These are phyloP conservation scores for Eragrostis curvula DNA, from an alignment of 176 grass and related monocot genomes.

Conservation along the genomic window DNA sequence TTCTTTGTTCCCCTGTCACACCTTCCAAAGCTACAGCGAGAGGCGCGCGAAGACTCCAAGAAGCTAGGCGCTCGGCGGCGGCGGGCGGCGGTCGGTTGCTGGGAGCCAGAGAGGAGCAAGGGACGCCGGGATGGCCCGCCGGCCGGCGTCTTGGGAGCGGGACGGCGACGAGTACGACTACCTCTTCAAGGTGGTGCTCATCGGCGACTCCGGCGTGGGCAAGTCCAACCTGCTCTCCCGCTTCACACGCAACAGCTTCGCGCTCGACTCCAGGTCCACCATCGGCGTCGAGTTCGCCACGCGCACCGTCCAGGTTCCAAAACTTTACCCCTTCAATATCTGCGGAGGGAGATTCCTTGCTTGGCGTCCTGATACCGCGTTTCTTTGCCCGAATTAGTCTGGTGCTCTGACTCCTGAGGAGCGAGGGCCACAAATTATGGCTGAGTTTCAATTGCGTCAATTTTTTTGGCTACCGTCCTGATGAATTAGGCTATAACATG, in stretches of 20 bases:
- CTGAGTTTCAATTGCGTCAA: no score
- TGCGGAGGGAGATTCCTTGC: background rate
- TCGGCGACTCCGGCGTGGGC: constrained; percentile 91
- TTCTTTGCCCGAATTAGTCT: no score
- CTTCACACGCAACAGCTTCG: constrained; percentile 62
- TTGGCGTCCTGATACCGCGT: background rate
- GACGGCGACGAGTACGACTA: constrained; percentile 90
- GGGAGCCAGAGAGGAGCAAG: background rate
- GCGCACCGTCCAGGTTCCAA: constrained; percentile 50
- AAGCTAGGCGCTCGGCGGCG: no score
- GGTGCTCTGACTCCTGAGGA: no score
- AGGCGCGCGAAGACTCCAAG: no score
- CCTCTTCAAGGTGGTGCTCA: constrained; percentile 91
- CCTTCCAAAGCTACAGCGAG: no score
- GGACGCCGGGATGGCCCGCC: background rate
- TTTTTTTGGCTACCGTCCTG: no score
- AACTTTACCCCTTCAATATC: no score
- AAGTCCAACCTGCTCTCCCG: constrained; percentile 96
- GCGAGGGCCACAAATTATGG: no score
- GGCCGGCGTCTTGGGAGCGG: constrained; percentile 41
- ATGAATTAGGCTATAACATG: no score
- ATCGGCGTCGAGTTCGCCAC: constrained; percentile 71
- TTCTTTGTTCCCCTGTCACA: no score
- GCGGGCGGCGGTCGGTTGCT: background rate
- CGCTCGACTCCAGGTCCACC: constrained; percentile 61